phyloP scores from a whole-genome alignment of 2,329 filamentous ascomycete species.

The Colletotrichum godetiae region DNA sequence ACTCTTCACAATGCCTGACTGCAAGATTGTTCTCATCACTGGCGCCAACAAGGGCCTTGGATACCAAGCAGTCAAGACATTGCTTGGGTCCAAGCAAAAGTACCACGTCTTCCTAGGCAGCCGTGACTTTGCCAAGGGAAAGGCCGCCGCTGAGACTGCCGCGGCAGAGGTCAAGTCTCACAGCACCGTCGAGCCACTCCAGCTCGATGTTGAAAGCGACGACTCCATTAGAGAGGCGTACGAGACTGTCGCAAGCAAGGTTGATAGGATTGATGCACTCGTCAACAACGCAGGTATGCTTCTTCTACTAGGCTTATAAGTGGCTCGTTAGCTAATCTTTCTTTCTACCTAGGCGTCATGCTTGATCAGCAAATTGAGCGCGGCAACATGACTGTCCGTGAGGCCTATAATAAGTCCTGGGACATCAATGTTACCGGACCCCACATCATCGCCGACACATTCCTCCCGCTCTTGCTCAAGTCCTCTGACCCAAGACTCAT shows the following conservation, averaged over 20 bases:
- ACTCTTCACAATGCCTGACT: not conserved
- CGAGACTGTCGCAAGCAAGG: constrained; percentile 28
- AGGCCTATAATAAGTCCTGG: constrained; percentile 57
- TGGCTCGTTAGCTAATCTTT: not conserved
- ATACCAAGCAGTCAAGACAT: constrained; percentile 40
- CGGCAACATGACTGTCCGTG: constrained; percentile 43
- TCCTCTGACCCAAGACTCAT: constrained; percentile 54
- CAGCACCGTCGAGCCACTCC: constrained; percentile 21
- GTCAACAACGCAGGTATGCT: constrained; percentile 47
- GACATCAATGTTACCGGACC: constrained; percentile 62
- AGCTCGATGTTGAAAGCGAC: constrained; percentile 37
- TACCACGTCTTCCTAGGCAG: constrained; percentile 44
- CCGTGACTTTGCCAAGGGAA: constrained; percentile 39
- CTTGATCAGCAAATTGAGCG: constrained; percentile 22
- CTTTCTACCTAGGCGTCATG: not conserved
- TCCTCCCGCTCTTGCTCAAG: constrained; percentile 55
- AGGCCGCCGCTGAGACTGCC: constrained; percentile 33
- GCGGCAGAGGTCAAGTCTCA: not conserved
- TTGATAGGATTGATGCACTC: constrained; percentile 37
- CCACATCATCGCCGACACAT: constrained; percentile 47
- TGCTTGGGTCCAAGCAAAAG: constrained; percentile 31
- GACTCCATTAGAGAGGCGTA: constrained; percentile 37
- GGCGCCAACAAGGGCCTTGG: constrained; percentile 44
- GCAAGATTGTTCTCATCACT: constrained; percentile 28
- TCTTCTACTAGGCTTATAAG: no score